Evolutionary conservation across 2,329 filamentous ascomycete genomes (phyloP).

Genomic region (Aspergillus sclerotialis): DNA sequence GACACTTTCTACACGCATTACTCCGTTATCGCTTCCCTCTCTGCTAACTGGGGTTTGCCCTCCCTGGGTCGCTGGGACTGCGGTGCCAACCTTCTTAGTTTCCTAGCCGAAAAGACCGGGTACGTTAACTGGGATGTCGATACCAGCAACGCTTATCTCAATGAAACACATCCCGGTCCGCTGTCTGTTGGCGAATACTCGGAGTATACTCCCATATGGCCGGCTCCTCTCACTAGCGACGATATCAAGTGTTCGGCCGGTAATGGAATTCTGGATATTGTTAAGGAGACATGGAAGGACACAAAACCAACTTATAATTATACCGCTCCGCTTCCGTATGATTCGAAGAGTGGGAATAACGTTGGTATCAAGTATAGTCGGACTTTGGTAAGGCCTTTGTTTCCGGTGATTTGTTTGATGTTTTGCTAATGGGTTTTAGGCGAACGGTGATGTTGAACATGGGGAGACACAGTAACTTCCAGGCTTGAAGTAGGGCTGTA

Average conservation of each 20-base stretch:
- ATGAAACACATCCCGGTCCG: conserved; percentile 48
- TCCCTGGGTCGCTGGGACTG: conserved; percentile 67
- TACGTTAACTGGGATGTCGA: conserved; percentile 42
- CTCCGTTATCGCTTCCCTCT: conserved; percentile 60
- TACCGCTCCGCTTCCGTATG: conserved; percentile 23
- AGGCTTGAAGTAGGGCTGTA: no score
- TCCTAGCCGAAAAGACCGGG: conserved; percentile 56
- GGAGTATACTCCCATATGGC: conserved; percentile 21
- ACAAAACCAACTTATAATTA: conserved; percentile 26
- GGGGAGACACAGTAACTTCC: background rate
- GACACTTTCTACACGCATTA: conserved; percentile 67
- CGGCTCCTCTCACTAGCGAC: conserved; percentile 23
- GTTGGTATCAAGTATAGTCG: conserved; percentile 11
- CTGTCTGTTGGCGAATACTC: conserved; percentile 19
- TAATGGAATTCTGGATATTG: conserved; percentile 24
- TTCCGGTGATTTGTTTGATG: no score
- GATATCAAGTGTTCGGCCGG: conserved; percentile 25
- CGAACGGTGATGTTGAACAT: background rate
- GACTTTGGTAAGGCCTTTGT: conserved; percentile 7
- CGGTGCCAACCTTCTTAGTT: conserved; percentile 60
- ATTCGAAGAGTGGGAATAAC: conserved; percentile 12
- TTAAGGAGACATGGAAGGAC: conserved; percentile 23
- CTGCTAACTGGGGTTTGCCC: conserved; percentile 63
- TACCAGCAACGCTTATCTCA: conserved; percentile 42
- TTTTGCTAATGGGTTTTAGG: background rate